Evolutionary conservation across 148 eudicot genomes (phyloP).

Genomic region (Fagopyrum homotropicum): DNA sequence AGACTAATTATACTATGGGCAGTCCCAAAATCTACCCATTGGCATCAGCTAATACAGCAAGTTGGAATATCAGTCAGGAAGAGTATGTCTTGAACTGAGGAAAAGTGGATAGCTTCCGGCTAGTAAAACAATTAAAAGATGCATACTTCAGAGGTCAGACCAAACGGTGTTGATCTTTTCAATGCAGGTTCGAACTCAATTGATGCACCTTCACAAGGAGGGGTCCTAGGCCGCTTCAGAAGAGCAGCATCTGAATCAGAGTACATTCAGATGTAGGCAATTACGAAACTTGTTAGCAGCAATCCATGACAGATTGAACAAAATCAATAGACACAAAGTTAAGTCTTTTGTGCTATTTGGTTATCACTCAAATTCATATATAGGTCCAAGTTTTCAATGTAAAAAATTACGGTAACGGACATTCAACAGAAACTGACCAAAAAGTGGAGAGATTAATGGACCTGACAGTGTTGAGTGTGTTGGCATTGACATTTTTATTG

Average conservation of each 20-base stretch:
- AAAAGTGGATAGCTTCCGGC: neutral
- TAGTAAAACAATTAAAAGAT: slow-evolving; percentile 9
- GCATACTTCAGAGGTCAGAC: slow-evolving; percentile 62
- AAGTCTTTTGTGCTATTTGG: no score
- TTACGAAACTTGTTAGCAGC: slow-evolving; percentile 11
- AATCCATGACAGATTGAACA: neutral
- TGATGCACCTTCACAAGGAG: slow-evolving; percentile 51
- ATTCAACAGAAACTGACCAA: no score
- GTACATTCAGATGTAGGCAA: neutral
- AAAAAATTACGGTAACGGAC: no score
- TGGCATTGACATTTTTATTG: no score
- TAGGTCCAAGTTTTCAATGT: no score
- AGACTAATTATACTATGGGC: no score
- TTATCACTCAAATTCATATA: no score
- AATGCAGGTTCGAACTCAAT: slow-evolving; percentile 55
- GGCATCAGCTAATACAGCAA: no score
- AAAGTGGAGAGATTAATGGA: neutral
- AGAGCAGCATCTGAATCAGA: slow-evolving; percentile 36
- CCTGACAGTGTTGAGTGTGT: no score
- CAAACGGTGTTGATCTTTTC: slow-evolving; percentile 69
- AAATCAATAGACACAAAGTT: neutral
- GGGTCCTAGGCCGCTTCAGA: slow-evolving; percentile 76
- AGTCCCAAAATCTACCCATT: no score
- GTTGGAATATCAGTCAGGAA: no score
- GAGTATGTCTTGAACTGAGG: no score